phyloP scores from a whole-genome alignment of 2,329 filamentous ascomycete genomes.

The Calonectria henricotiae region DNA sequence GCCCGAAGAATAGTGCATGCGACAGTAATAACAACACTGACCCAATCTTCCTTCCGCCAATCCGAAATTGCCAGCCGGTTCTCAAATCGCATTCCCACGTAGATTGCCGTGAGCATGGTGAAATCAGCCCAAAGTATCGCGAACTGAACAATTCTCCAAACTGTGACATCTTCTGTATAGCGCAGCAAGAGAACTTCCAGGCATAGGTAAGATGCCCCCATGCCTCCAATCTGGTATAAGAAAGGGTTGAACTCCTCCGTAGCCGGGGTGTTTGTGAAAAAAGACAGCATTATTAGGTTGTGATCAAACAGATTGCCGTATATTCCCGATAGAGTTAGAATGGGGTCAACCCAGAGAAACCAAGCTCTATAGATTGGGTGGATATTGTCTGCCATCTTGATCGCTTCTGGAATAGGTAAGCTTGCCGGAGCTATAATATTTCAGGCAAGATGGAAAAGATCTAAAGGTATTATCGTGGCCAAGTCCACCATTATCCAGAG shows the following conservation, averaged over 20 bases:
- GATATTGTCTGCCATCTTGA: slow-evolving; percentile 37
- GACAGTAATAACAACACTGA: slow-evolving; percentile 31
- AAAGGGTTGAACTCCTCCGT: slow-evolving; percentile 41
- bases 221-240: slow-evolving; percentile 49
- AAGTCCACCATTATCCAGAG: background rate
- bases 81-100: slow-evolving; percentile 38
- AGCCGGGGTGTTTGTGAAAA: slow-evolving; percentile 32
- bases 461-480: background rate
- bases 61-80: slow-evolving; percentile 28
- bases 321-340: slow-evolving; percentile 43
- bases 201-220: slow-evolving; percentile 43
- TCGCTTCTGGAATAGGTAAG: background rate
- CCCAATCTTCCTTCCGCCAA: slow-evolving; percentile 45
- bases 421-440: background rate
- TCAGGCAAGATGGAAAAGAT: background rate
- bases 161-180: slow-evolving; percentile 46
- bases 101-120: slow-evolving; percentile 43
- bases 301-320: slow-evolving; percentile 45
- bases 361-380: slow-evolving; percentile 43
- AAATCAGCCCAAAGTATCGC: slow-evolving; percentile 46
- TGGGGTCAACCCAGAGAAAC: slow-evolving; percentile 50
- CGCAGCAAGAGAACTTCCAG: slow-evolving; percentile 37
- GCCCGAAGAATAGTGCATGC: slow-evolving; percentile 41
- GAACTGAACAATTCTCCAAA: slow-evolving; percentile 47
- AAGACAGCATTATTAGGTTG: slow-evolving; percentile 37